phyloP scores from a whole-genome alignment of 225 moss, liverwort and hornwort genomes.

The Sphagnum contortum region DNA sequence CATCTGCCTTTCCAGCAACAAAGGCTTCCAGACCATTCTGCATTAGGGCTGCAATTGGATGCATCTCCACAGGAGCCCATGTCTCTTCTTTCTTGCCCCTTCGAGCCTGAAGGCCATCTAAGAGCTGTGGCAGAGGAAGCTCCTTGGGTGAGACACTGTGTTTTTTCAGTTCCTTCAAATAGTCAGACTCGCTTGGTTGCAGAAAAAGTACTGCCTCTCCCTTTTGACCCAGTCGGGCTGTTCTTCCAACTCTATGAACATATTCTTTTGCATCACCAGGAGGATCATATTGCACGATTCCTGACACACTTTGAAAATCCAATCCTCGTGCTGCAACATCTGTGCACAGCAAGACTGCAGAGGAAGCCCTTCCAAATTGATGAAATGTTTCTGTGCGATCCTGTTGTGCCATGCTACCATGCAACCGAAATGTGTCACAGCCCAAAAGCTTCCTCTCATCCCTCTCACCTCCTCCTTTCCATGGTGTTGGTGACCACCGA shows the following conservation, averaged over 20 bases:
- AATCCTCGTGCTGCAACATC: conserved; percentile 95
- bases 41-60: conserved; percentile 82
- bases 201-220: conserved; percentile 92
- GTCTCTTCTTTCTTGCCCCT: conserved; percentile 41
- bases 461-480: conserved; percentile 36
- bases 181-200: conserved; percentile 87
- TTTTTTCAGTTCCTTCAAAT: conserved; percentile 69
- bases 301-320: conserved; percentile 87
- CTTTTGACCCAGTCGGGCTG: conserved; percentile 81
- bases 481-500: conserved; percentile 54
- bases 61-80: conserved; percentile 60
- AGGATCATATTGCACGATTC: conserved; percentile 95
- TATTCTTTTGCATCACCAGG: conserved; percentile 99
- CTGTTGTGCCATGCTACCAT: conserved; percentile 92
- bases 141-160: conserved; percentile 77
- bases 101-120: conserved; percentile 71
- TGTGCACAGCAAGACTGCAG: conserved; percentile 80
- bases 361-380: conserved; percentile 66
- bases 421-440: conserved; percentile 64
- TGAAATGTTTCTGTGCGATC: conserved; percentile 76
- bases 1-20: conserved; percentile 70
- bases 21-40: conserved; percentile 85
- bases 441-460: conserved; percentile 46
- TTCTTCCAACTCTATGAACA: conserved; percentile 98
- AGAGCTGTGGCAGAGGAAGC: conserved; percentile 52